Percentiles rank a stretch among this genome's conserved stretches.
These are phyloP conservation scores for Aphanomyces invadans DNA, from an alignment of 352 stramenopile species.

Conservation along the genomic window DNA sequence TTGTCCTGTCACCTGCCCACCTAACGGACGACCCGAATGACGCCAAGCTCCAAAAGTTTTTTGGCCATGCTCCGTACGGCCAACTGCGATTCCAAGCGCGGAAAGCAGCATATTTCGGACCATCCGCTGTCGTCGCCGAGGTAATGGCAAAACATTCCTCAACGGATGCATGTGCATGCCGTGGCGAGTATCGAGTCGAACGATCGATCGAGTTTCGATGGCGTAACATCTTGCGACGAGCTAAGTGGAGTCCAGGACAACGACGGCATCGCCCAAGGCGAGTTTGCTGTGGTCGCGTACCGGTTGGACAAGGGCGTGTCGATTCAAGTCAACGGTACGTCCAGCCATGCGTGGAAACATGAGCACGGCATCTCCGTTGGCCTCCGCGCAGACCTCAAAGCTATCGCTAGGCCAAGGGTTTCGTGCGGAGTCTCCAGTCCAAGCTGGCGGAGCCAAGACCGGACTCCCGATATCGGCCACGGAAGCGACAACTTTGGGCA, in stretches of 20 bases:
- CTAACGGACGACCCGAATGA: neutral
- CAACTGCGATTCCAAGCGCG: neutral
- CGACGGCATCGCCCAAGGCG: neutral
- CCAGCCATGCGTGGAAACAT: too few relatives aligned
- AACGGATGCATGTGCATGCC: too few relatives aligned
- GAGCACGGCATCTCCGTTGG: too few relatives aligned
- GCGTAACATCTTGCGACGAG: neutral
- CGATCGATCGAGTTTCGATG: neutral
- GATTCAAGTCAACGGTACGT: constrained; percentile 13
- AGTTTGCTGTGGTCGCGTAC: constrained; percentile 3
- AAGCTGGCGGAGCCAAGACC: too few relatives aligned
- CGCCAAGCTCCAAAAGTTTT: neutral
- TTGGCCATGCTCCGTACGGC: constrained; percentile 3
- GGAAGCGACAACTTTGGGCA: neutral
- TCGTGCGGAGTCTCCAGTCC: neutral
- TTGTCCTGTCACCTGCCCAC: neutral
- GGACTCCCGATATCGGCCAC: neutral
- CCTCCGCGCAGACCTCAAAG: too few relatives aligned
- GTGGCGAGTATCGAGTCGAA: too few relatives aligned
- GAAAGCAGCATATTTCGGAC: too few relatives aligned
- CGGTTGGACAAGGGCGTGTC: neutral
- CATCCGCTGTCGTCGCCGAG: too few relatives aligned
- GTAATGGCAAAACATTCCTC: too few relatives aligned
- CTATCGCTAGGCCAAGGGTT: neutral
- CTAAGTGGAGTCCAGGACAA: neutral